A percentile compares a stretch with the other conserved stretches of the same genome.
Conservation (phyloP, 2,329 filamentous ascomycete genomes). For the Xylariaceae sp. region DNA sequence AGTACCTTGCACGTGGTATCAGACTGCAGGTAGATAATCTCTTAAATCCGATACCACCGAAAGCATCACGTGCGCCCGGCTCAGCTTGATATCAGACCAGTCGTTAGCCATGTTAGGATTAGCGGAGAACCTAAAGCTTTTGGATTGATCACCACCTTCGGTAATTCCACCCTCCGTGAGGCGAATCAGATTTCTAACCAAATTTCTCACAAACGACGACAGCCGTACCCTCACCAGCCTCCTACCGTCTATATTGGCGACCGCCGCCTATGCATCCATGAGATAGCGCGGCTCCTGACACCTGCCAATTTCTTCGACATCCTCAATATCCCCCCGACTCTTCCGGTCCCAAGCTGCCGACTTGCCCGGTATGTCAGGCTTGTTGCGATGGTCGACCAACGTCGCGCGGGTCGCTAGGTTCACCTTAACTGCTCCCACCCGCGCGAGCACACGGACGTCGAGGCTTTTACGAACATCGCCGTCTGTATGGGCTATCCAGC, state of each 20-base stretch:
- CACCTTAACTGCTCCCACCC: slow-evolving; percentile 29
- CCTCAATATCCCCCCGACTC: slow-evolving; percentile 22
- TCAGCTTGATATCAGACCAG: background rate
- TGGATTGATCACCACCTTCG: slow-evolving; percentile 29
- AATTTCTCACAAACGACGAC: slow-evolving; percentile 1
- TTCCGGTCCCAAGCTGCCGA: slow-evolving; percentile 23
- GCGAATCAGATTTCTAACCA: slow-evolving; percentile 22
- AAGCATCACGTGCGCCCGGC: slow-evolving; percentile 7
- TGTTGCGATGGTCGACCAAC: slow-evolving; percentile 36
- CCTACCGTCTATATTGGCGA: slow-evolving; percentile 5
- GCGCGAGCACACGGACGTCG: slow-evolving; percentile 30
- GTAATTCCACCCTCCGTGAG: slow-evolving; percentile 18
- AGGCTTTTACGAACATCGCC: slow-evolving; percentile 30
- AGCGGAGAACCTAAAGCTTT: slow-evolving; percentile 25
- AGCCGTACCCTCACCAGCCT: background rate
- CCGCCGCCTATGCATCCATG: slow-evolving; percentile 21
- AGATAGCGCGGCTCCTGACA: slow-evolving; percentile 24
- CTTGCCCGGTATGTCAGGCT: slow-evolving; percentile 38
- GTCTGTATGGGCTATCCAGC: slow-evolving; percentile 28
- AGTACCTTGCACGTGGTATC: too few species aligned
- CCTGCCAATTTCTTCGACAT: slow-evolving; percentile 12
- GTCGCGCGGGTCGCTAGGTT: slow-evolving; percentile 32
- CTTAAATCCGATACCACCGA: slow-evolving; percentile 9
- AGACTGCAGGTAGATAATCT: too few species aligned
- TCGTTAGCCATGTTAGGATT: slow-evolving; percentile 19